phyloP scores from a whole-genome alignment of 805 yeast genomes.

The Starmerella bombicola region DNA sequence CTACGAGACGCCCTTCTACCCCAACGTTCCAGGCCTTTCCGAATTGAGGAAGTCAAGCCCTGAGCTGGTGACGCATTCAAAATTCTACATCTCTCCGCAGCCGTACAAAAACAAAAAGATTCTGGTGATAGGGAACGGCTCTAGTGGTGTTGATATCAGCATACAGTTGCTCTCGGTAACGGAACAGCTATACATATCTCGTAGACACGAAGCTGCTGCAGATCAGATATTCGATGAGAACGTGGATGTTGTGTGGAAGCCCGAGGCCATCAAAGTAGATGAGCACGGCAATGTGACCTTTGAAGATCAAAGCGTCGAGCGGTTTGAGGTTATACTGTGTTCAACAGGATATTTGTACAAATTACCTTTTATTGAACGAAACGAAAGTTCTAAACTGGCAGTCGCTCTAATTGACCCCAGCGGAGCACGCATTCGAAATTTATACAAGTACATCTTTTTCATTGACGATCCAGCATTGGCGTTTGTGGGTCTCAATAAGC shows the following conservation, averaged over 20 bases:
- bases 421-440: slow-evolving; percentile 39
- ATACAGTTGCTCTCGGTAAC: slow-evolving; percentile 42
- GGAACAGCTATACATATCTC: slow-evolving; percentile 37
- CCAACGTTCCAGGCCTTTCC: slow-evolving; percentile 42
- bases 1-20: slow-evolving; percentile 49
- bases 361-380: slow-evolving; percentile 44
- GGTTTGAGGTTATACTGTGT: slow-evolving; percentile 48
- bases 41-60: slow-evolving; percentile 31
- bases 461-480: slow-evolving; percentile 51
- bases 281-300: slow-evolving; percentile 34
- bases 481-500: slow-evolving; percentile 39
- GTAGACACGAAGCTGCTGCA: slow-evolving; percentile 34
- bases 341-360: slow-evolving; percentile 66
- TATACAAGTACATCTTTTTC: slow-evolving; percentile 50
- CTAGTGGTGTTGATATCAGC: slow-evolving; percentile 66
- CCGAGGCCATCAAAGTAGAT: slow-evolving; percentile 28
- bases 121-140: slow-evolving; percentile 61
- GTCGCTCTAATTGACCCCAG: slow-evolving; percentile 24
- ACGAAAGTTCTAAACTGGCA: not conserved
- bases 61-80: slow-evolving; percentile 40
- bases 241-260: slow-evolving; percentile 32
- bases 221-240: slow-evolving; percentile 29
- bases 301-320: slow-evolving; percentile 36
- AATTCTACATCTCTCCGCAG: slow-evolving; percentile 39
- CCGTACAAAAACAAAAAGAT: slow-evolving; percentile 37